Conservation (phyloP, 768 basidiomycete genomes). For the Lactifluus echinatus region DNA sequence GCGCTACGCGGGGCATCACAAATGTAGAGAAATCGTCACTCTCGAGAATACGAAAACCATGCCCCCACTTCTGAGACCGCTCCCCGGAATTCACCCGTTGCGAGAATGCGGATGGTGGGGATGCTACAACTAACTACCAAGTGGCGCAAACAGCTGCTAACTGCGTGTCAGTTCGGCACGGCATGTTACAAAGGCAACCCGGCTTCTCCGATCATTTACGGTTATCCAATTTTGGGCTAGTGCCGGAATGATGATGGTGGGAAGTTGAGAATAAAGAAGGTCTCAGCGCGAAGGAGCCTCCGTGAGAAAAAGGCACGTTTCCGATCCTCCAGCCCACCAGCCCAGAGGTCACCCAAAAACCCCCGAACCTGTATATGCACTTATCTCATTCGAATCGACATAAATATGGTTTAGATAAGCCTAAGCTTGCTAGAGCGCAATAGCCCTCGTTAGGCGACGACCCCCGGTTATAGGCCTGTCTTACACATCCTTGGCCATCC, state of each 20-base stretch:
- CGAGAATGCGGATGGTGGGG: neutral
- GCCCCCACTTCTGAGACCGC: neutral
- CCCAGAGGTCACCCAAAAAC: neutral
- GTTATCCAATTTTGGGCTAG: neutral
- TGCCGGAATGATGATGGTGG: neutral
- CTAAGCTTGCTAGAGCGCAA: neutral
- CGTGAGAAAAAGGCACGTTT: slow-evolving; percentile 1
- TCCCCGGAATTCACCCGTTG: too few relatives aligned
- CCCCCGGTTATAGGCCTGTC: slow-evolving; percentile 7
- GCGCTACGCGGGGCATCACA: slow-evolving; percentile 10
- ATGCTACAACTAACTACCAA: too few relatives aligned
- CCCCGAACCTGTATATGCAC: neutral
- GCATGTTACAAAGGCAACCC: neutral
- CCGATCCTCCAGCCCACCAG: neutral
- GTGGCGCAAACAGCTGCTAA: neutral
- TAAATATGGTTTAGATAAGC: neutral
- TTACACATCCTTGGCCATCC: neutral
- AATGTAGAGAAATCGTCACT: neutral
- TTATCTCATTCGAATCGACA: neutral
- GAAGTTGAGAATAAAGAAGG: neutral
- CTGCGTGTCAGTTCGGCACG: neutral
- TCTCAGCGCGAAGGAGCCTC: neutral
- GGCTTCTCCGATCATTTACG: slow-evolving; percentile 3
- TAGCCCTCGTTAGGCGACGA: too few relatives aligned
- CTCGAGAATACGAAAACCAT: neutral